These are phyloP conservation scores for Fermentozyma sake DNA, from an alignment of 1,139 yeast genomes.

Conservation along the genomic window DNA sequence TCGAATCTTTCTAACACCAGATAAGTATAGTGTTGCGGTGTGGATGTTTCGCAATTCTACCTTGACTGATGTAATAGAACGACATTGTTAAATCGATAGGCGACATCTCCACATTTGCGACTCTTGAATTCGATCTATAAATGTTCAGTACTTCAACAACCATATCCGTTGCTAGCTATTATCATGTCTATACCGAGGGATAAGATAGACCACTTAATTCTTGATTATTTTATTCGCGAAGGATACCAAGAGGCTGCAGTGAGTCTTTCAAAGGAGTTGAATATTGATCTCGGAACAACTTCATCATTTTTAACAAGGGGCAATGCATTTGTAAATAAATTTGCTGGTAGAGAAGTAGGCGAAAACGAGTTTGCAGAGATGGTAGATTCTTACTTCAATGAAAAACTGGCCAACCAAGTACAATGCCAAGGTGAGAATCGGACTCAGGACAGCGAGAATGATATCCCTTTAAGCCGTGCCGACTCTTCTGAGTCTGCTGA, in stretches of 20 bases:
- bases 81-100: no score
- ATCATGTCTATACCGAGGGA: constrained; percentile 16
- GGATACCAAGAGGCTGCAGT: constrained; percentile 53
- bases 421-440: no score
- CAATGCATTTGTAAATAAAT: constrained; percentile 1
- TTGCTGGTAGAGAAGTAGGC: neutral
- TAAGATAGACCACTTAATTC: constrained; percentile 42
- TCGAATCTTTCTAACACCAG: no score
- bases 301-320: neutral
- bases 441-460: neutral
- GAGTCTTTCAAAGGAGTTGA: constrained; percentile 44
- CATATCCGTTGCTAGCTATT: no score
- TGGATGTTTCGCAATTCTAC: no score
- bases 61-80: no score
- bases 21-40: no score
- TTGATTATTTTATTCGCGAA: constrained; percentile 55
- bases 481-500: no score
- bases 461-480: neutral
- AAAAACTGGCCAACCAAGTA: no score
- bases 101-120: no score
- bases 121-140: no score
- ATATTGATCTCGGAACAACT: constrained; percentile 14
- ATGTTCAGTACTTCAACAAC: no score
- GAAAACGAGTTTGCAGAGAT: constrained; percentile 12
- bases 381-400: constrained; percentile 14